Percentiles rank a stretch among this genome's conserved stretches.
Evolutionary conservation across 306 rosid genomes (phyloP).

Genomic region (barrel medic (Medicago truncatula)): DNA sequence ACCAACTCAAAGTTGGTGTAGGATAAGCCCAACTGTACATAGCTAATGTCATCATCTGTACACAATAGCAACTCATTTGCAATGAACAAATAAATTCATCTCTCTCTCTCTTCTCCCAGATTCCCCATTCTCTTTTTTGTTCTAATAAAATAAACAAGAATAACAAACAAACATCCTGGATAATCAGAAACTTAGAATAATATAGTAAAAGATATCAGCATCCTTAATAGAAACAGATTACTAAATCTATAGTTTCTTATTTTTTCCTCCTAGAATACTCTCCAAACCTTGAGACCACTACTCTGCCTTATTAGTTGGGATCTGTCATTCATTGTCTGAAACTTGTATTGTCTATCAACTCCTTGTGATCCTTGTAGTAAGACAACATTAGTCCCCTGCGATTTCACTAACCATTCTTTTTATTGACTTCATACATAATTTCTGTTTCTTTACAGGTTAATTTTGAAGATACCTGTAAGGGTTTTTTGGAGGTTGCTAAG

Average conservation of each 20-base stretch:
- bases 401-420: conserved; percentile 13
- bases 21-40: not conserved
- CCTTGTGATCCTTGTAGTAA: conserved; percentile 10
- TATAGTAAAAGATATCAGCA: not conserved
- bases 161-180: conserved; percentile 2
- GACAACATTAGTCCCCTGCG: not conserved
- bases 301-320: not conserved
- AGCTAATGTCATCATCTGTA: not conserved
- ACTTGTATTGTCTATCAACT: conserved; percentile 11
- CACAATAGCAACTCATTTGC: not conserved
- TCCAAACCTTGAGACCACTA: not conserved
- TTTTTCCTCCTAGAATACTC: not conserved
- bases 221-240: not conserved
- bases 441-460: conserved; percentile 68
- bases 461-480: conserved; percentile 98
- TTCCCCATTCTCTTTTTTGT: not conserved
- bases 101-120: not conserved
- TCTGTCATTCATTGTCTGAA: not conserved
- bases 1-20: conserved; percentile 1
- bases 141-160: not conserved
- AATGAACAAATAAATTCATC: not conserved
- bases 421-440: conserved; percentile 21
- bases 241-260: not conserved
- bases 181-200: conserved; percentile 4
- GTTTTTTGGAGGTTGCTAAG: conserved; percentile 97